phyloP scores from a whole-genome alignment of 805 yeast genomes.

The Schizosaccharomyces osmophilus region DNA sequence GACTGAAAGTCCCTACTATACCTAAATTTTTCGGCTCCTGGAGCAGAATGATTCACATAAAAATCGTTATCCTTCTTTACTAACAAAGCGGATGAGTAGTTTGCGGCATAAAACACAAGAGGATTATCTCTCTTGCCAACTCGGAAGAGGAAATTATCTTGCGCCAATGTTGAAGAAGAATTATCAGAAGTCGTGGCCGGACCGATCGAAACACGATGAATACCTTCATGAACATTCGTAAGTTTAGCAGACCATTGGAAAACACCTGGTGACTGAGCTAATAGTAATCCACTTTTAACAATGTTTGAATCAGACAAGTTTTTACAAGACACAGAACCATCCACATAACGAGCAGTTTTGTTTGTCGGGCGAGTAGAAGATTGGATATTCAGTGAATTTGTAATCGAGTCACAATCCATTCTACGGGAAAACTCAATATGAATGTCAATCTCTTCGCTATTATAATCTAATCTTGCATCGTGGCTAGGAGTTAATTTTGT shows the following conservation, averaged over 20 bases:
- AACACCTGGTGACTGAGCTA: not conserved
- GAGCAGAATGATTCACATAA: conserved; percentile 1
- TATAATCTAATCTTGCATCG: not conserved
- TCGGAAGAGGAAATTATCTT: not conserved
- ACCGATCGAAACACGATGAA: not conserved
- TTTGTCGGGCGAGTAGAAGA: conserved; percentile 1
- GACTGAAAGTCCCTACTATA: not conserved
- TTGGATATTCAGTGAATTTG: not conserved
- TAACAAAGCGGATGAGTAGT: not conserved
- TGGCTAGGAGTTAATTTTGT: not conserved
- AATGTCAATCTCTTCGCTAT: not conserved
- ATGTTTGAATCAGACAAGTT: not conserved
- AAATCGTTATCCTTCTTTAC: not conserved
- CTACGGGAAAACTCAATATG: not conserved
- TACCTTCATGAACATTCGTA: not conserved
- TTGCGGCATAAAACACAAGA: not conserved
- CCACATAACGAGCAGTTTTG: not conserved
- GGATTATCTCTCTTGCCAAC: not conserved
- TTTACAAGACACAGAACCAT: not conserved
- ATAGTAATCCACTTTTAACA: not conserved
- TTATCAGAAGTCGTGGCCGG: not conserved
- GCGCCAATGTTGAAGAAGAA: not conserved
- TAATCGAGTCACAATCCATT: conserved; percentile 1
- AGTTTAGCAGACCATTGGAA: not conserved
- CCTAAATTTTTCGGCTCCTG: conserved; percentile 1